phyloP scores from a whole-genome alignment of 768 basidiomycete species.

The Cubamyces lactineus region DNA sequence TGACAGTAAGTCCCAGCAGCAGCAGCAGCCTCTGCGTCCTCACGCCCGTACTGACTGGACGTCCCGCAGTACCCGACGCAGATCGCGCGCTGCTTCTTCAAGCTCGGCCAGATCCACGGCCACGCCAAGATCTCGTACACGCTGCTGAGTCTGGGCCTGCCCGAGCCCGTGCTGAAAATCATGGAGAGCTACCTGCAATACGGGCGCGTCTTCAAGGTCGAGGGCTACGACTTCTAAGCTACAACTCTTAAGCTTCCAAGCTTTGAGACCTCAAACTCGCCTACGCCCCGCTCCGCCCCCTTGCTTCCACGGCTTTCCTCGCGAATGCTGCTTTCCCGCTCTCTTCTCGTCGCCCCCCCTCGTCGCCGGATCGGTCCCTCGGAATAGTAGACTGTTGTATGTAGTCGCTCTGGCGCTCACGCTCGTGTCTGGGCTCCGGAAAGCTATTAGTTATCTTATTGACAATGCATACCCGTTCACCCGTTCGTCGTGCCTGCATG shows the following conservation, averaged over 20 bases:
- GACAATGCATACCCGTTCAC: constrained; percentile 13
- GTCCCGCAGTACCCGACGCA: constrained; percentile 78
- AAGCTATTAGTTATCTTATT: constrained; percentile 17
- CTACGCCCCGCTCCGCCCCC: background rate
- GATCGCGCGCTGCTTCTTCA: constrained; percentile 90
- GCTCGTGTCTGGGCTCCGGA: constrained; percentile 6
- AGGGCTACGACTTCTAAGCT: constrained; percentile 74
- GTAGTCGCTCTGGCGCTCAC: constrained; percentile 5
- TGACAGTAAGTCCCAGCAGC: constrained; percentile 60
- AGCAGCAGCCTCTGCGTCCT: too few species aligned
- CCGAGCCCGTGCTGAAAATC: constrained; percentile 86
- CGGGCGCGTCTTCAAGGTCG: constrained; percentile 85
- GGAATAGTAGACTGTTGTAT: constrained; percentile 22
- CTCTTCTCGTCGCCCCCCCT: background rate
- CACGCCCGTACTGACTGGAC: background rate
- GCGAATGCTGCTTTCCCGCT: background rate
- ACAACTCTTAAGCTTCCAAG: background rate
- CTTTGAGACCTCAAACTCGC: too few species aligned
- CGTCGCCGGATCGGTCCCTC: constrained; percentile 1
- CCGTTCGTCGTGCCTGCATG: background rate
- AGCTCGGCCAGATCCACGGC: constrained; percentile 90
- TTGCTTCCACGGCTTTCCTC: background rate
- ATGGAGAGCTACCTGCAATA: constrained; percentile 93
- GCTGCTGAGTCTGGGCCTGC: constrained; percentile 90
- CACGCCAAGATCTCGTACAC: constrained; percentile 94